phyloP scores from a whole-genome alignment of 371 early-diverging fungal genomes.

The Syncephalastrum sp. region DNA sequence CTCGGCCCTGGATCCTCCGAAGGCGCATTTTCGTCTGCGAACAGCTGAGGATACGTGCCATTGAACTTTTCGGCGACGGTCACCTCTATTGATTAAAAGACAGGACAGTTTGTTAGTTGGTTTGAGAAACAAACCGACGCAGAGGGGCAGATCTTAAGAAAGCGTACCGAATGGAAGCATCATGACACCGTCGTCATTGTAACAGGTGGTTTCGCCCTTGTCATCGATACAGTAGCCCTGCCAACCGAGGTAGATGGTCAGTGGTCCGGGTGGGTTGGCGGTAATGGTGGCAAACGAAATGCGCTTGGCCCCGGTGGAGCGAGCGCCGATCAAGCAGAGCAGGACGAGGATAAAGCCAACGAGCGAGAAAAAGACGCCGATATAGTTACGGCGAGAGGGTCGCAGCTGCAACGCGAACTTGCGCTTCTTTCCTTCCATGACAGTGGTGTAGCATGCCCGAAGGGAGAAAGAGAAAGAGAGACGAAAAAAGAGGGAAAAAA shows the following conservation, averaged over 20 bases:
- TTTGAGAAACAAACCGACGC: slow-evolving; percentile 1
- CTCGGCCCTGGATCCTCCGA: slow-evolving; percentile 31
- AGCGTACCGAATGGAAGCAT: slow-evolving; percentile 42
- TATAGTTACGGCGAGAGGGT: slow-evolving; percentile 21
- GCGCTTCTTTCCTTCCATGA: slow-evolving; percentile 13
- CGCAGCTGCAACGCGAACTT: slow-evolving; percentile 17
- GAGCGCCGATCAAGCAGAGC: slow-evolving; percentile 36
- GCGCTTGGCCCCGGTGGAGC: slow-evolving; percentile 14
- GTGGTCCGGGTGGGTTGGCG: slow-evolving; percentile 14
- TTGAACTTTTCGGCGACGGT: slow-evolving; percentile 28
- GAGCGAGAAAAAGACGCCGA: slow-evolving; percentile 30
- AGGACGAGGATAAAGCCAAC: slow-evolving; percentile 34
- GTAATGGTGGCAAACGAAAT: slow-evolving; percentile 38
- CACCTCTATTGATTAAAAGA: slow-evolving; percentile 19
- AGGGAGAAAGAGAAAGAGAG: neutral
- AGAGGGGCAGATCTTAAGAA: neutral
- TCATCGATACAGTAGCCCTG: slow-evolving; percentile 41
- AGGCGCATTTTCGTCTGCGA: slow-evolving; percentile 34
- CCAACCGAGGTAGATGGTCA: slow-evolving; percentile 34
- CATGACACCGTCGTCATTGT: slow-evolving; percentile 29
- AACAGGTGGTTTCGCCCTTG: slow-evolving; percentile 10
- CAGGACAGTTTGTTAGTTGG: neutral
- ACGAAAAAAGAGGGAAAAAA: slow-evolving; percentile 7
- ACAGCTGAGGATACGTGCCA: slow-evolving; percentile 29
- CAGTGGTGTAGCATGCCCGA: too few species aligned